Evolutionary conservation across 371 early-diverging fungal genomes (phyloP).

Genomic region (Lichtheimia ornata): DNA sequence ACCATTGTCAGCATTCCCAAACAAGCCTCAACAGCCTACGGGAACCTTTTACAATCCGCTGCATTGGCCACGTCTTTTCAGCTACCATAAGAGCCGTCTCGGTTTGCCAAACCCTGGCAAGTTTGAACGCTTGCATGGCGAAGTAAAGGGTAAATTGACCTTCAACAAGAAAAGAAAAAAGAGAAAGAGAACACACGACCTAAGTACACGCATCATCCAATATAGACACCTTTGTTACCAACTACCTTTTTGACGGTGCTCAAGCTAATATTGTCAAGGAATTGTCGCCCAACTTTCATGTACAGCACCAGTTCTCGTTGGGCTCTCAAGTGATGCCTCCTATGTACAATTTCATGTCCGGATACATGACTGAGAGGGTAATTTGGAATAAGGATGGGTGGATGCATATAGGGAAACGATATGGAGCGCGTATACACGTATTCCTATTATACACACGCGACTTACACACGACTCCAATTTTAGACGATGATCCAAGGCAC

Average conservation of each 20-base stretch:
- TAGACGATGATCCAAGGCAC: conserved; percentile 82
- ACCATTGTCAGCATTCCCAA: conserved; percentile 29
- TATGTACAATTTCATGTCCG: conserved; percentile 86
- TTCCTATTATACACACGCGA: background rate
- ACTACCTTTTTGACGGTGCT: conserved; percentile 92
- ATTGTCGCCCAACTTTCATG: conserved; percentile 91
- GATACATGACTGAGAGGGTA: conserved; percentile 65
- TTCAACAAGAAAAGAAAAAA: background rate
- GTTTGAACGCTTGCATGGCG: conserved; percentile 83
- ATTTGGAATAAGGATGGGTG: background rate
- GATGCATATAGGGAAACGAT: too few species aligned
- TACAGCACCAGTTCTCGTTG: conserved; percentile 89
- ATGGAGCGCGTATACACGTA: background rate
- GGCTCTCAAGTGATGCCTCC: conserved; percentile 85
- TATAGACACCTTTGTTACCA: conserved; percentile 75
- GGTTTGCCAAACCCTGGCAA: conserved; percentile 87
- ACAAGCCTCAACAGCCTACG: conserved; percentile 37
- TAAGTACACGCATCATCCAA: background rate
- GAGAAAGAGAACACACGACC: background rate
- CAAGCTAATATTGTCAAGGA: conserved; percentile 91
- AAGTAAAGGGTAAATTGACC: conserved; percentile 71
- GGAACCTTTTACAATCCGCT: conserved; percentile 61
- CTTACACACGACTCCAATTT: background rate
- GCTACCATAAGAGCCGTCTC: conserved; percentile 63
- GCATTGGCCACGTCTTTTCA: conserved; percentile 58